Conservation (phyloP, 139 green algal genomes). For the Chlorella ohadii region DNA sequence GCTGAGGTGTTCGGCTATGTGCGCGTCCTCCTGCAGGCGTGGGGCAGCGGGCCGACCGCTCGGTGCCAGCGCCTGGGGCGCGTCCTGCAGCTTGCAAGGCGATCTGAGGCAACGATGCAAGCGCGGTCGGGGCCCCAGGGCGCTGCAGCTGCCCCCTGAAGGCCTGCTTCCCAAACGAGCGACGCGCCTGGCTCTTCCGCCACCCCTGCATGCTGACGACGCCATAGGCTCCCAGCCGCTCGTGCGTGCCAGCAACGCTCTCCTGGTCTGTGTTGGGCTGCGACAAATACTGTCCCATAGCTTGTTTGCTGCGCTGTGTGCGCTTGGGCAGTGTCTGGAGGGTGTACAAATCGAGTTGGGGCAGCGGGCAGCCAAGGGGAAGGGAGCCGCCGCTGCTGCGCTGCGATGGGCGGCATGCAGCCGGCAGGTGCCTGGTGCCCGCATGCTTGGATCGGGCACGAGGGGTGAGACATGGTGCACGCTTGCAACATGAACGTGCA, state of each 20-base stretch:
- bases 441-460: no score
- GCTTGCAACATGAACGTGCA: no score
- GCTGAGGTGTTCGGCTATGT: conserved; percentile 29
- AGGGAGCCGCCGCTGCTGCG: no score
- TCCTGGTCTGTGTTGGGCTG: conserved; percentile 37
- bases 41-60: background rate
- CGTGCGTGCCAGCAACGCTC: background rate
- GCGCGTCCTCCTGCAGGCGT: conserved; percentile 36
- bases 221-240: conserved; percentile 22
- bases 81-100: no score
- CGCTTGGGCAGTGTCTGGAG: no score
- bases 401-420: no score
- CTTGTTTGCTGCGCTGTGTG: background rate
- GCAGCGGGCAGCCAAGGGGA: no score
- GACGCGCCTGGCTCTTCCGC: conserved; percentile 36
- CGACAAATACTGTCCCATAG: conserved; percentile 16
- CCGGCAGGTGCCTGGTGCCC: no score
- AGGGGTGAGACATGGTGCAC: no score
- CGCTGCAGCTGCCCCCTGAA: background rate
- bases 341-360: no score
- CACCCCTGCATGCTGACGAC: conserved; percentile 47
- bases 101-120: no score
- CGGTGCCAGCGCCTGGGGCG: background rate
- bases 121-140: background rate
- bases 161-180: no score